Evolutionary conservation across 2,329 filamentous ascomycete genomes (phyloP).

Genomic region (Epicoccum sorghinum): DNA sequence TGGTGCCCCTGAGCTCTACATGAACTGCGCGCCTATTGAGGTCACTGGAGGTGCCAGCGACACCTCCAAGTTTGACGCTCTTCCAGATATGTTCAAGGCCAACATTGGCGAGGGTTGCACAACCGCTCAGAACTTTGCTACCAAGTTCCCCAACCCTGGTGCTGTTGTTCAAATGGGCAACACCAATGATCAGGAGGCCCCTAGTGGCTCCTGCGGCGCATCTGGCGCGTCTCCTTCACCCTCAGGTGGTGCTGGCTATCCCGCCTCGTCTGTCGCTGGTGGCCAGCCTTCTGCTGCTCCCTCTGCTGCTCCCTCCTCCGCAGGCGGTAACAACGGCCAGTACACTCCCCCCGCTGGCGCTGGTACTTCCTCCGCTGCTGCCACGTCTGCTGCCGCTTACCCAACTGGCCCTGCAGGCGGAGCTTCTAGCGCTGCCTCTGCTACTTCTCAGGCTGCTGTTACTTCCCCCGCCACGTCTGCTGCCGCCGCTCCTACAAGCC

Average conservation of each 20-base stretch:
- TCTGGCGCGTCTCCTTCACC: conserved; percentile 22
- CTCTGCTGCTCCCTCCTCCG: conserved; percentile 27
- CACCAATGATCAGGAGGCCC: conserved; percentile 23
- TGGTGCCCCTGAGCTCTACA: conserved; percentile 84
- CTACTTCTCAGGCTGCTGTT: neutral
- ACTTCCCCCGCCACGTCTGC: neutral
- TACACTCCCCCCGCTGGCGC: conserved; percentile 17
- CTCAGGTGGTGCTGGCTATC: conserved; percentile 20
- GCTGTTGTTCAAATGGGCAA: conserved; percentile 56
- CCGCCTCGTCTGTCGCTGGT: conserved; percentile 23
- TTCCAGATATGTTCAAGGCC: conserved; percentile 76
- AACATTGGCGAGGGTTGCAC: conserved; percentile 65
- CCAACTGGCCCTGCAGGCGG: conserved; percentile 10
- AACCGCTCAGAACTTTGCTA: conserved; percentile 60
- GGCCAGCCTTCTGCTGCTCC: conserved; percentile 15
- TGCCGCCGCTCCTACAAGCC: neutral
- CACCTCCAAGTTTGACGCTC: conserved; percentile 61
- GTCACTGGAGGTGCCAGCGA: conserved; percentile 63
- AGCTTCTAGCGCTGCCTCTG: conserved; percentile 6
- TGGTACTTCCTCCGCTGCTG: conserved; percentile 27
- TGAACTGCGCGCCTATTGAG: conserved; percentile 84
- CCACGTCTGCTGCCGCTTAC: conserved; percentile 13
- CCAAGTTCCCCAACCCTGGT: conserved; percentile 72
- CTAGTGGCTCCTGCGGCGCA: conserved; percentile 31
- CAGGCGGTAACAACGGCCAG: conserved; percentile 13